Percentiles rank a stretch among this genome's conserved stretches.
These are phyloP conservation scores for Sporothrix curviconia DNA, from an alignment of 2,329 filamentous ascomycete species.

Conservation along the genomic window DNA sequence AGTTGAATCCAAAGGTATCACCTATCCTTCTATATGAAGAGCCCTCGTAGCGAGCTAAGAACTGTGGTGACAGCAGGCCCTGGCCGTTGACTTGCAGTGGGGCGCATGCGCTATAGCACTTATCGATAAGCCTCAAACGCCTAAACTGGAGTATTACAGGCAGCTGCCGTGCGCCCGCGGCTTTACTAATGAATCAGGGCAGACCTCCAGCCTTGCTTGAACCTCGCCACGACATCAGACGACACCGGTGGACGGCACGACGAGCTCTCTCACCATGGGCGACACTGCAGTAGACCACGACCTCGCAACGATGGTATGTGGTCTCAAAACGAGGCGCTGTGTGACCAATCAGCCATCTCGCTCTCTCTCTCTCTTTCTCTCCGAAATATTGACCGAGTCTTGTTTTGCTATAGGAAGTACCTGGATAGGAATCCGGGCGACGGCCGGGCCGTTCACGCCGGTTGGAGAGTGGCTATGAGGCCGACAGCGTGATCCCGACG, in stretches of 20 bases:
- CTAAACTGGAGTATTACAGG: background rate
- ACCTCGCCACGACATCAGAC: background rate
- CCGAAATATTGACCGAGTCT: background rate
- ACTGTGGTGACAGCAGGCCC: no score
- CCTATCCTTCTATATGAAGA: no score
- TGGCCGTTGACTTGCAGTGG: conserved; percentile 10
- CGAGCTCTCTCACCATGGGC: conserved; percentile 7
- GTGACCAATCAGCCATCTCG: background rate
- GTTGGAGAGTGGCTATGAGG: conserved; percentile 49
- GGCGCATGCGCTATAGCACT: conserved; percentile 1
- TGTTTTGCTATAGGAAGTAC: conserved; percentile 69
- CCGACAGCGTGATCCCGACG: conserved; percentile 46
- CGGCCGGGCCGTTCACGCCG: conserved; percentile 69
- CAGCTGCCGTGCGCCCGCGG: background rate
- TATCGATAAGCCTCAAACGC: conserved; percentile 11
- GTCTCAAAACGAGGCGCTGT: no score
- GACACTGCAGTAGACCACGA: conserved; percentile 3
- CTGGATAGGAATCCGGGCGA: conserved; percentile 73
- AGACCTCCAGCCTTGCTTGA: background rate
- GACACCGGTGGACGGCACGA: background rate
- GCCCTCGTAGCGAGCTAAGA: no score
- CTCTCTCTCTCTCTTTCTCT: background rate
- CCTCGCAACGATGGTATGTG: conserved; percentile 14
- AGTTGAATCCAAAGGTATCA: no score
- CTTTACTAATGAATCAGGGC: background rate